phyloP scores from a whole-genome alignment of 805 yeast species.

The Candida pseudofarinosa region DNA sequence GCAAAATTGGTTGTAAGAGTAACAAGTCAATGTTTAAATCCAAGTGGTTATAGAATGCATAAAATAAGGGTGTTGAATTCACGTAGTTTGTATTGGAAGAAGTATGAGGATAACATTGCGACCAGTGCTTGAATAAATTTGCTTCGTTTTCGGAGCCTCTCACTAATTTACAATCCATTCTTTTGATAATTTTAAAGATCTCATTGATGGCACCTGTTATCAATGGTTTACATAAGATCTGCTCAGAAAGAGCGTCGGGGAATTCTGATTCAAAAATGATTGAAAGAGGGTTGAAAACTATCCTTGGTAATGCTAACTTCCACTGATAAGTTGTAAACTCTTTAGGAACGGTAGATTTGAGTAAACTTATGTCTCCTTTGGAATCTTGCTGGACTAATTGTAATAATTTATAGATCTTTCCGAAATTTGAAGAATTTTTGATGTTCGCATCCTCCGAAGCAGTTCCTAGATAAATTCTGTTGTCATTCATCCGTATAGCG shows the following conservation, averaged over 20 bases:
- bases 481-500: constrained; percentile 36
- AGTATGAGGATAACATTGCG: constrained; percentile 37
- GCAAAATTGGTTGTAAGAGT: constrained; percentile 76
- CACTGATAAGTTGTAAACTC: constrained; percentile 75
- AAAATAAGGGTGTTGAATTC: constrained; percentile 58
- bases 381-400: constrained; percentile 33
- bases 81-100: constrained; percentile 26
- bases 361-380: constrained; percentile 38
- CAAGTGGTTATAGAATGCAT: constrained; percentile 51
- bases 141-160: constrained; percentile 67
- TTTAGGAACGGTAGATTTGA: constrained; percentile 47
- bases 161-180: constrained; percentile 72
- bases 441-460: constrained; percentile 9
- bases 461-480: constrained; percentile 43
- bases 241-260: constrained; percentile 55
- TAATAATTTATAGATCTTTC: constrained; percentile 25
- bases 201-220: constrained; percentile 77
- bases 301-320: constrained; percentile 76
- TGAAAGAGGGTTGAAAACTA: constrained; percentile 74
- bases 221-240: constrained; percentile 81
- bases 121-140: constrained; percentile 53
- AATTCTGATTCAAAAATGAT: constrained; percentile 67
- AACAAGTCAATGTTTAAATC: constrained; percentile 70
- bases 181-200: constrained; percentile 64
- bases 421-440: constrained; percentile 16